These are phyloP conservation scores for Orbilia quercus DNA, from an alignment of 2,329 filamentous ascomycete species.

Conservation along the genomic window DNA sequence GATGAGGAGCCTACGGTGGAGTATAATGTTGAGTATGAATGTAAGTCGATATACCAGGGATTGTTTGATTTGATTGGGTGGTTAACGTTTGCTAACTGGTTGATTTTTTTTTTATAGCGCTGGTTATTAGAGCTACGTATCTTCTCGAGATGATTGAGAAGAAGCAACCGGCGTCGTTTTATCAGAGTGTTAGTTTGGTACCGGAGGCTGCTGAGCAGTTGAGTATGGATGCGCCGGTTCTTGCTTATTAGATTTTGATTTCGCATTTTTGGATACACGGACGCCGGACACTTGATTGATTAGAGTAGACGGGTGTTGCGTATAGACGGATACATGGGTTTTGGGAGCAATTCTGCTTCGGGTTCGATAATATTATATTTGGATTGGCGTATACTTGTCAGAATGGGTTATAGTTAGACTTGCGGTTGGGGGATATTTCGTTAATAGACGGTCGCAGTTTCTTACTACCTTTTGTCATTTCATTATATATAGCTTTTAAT, in stretches of 20 bases:
- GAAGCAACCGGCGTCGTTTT: constrained; percentile 40
- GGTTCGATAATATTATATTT: too few species aligned
- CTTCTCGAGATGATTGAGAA: constrained; percentile 49
- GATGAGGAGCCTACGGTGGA: constrained; percentile 41
- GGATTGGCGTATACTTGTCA: too few species aligned
- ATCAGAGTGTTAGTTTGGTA: constrained; percentile 28
- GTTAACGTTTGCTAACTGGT: not conserved
- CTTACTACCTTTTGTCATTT: too few species aligned
- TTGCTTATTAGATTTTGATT: constrained; percentile 17
- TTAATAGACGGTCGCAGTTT: too few species aligned
- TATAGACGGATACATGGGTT: too few species aligned
- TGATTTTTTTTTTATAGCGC: not conserved
- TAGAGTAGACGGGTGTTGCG: too few species aligned
- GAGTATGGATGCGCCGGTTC: constrained; percentile 17
- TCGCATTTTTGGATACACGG: not conserved
- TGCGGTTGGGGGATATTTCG: too few species aligned
- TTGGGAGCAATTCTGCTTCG: too few species aligned
- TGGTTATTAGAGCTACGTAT: constrained; percentile 44
- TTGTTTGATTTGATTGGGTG: not conserved
- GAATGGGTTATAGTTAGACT: too few species aligned
- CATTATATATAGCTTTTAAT: too few species aligned
- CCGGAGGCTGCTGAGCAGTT: not conserved
- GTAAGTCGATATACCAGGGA: constrained; percentile 25
- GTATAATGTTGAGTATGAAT: constrained; percentile 40
- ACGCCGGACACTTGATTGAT: too few species aligned